A percentile compares a stretch with the other conserved stretches of the same genome.
phyloP scores from a whole-genome alignment of 495 filamentous ascomycete genomes.

The Aspergillus indologenus region DNA sequence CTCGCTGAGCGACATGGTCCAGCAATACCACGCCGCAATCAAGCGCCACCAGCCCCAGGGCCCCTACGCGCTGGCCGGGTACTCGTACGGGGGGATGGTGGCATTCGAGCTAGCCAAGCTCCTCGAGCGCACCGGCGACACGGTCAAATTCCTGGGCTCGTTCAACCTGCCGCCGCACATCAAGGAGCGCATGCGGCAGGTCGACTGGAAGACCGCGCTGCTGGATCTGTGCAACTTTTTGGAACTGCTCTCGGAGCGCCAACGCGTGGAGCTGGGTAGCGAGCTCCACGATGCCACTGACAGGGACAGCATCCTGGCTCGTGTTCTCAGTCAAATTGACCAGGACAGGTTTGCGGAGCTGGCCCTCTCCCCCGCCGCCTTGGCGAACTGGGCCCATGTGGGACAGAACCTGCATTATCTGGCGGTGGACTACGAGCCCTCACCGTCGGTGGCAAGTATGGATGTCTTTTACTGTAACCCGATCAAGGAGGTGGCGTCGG shows the following conservation, averaged over 20 bases:
- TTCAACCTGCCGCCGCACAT: conserved; percentile 49
- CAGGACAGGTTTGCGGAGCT: conserved; percentile 34
- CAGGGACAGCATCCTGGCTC: conserved; percentile 11
- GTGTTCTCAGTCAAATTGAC: not conserved
- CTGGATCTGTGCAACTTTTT: conserved; percentile 49
- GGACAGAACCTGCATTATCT: conserved; percentile 40
- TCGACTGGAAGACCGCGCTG: conserved; percentile 43
- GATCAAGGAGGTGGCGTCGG: conserved; percentile 33
- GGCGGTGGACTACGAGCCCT: conserved; percentile 48
- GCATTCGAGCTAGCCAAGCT: conserved; percentile 52
- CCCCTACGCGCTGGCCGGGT: conserved; percentile 54
- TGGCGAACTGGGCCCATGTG: conserved; percentile 39
- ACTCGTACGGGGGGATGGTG: conserved; percentile 49
- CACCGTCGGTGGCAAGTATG: conserved; percentile 35
- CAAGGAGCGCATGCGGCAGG: conserved; percentile 46
- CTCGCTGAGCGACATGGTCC: conserved; percentile 28
- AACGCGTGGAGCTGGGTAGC: conserved; percentile 13
- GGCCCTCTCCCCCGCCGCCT: conserved; percentile 24
- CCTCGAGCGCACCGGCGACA: conserved; percentile 31
- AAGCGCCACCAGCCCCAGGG: conserved; percentile 43
- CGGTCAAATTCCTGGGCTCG: conserved; percentile 25
- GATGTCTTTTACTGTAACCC: conserved; percentile 50
- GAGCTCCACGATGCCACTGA: conserved; percentile 24
- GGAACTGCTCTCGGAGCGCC: conserved; percentile 37
- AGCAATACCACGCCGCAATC: conserved; percentile 42